Base-by-base conservation (phyloP, 495 filamentous ascomycete species). In the Margaritispora aquatica region DNA sequence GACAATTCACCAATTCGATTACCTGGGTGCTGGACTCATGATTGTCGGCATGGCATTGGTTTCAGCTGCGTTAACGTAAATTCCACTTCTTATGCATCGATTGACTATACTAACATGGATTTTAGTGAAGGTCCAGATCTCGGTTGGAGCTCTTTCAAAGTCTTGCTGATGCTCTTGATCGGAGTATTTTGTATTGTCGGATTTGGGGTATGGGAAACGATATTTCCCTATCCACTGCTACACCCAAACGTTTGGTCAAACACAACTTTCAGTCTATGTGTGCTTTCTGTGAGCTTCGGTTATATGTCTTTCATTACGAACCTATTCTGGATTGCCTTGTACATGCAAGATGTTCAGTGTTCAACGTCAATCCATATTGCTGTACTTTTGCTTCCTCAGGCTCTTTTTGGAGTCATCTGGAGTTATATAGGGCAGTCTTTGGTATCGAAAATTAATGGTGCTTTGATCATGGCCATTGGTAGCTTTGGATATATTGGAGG, bases 161-260 rank as follows among this genome's bases (percentile, higher is more conserved):
- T 87, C 15, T 74, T 83, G 29, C 74, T 73, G 17, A 73, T 86
- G 22, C 73, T 87, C 23, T 73, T 78, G 26, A 65, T 84, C 27
- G 81, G 83, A 7, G 56, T 82, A 31, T 38, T 80, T 23, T 66
- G 83, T 29, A 72, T 85, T 26, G 68, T 67, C 8, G 68, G 64
- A 13, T 87, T 87, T 51, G 57, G 80, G 26, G 67, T 76, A 56
- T 86, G 83, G 83, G 78, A 87, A 55, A 69, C 66, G 50, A 50
- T 70, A 26, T 66, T 63, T 17, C 59, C 57, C 36, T 58, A 61
- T 26, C 70, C 71, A 15, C 70, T 73, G 57, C 68, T 73, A 57
- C 64, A 69, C 22, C 67, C 70, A 17, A 62, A 64, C 3, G 62
- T 73, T 47, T 73, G 66, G 71, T 62, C 63, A 48, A 71, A 68